These are phyloP conservation scores for Beauveria sp. DNA, from an alignment of 2,329 filamentous ascomycete genomes.

Conservation along the genomic window DNA sequence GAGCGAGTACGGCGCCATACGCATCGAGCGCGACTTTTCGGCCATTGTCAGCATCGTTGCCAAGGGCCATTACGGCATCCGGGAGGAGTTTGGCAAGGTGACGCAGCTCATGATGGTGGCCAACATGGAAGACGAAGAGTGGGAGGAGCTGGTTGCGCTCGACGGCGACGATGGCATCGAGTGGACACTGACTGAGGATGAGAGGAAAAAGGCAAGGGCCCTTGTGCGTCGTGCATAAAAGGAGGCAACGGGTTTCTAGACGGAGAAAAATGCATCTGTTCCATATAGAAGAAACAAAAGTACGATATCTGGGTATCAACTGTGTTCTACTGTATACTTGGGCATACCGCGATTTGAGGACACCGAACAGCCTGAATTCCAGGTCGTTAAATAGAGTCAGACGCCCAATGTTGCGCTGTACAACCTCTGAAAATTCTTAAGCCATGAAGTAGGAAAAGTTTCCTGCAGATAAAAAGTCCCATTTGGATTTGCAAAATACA, in stretches of 20 bases:
- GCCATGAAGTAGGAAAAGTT: too few species aligned
- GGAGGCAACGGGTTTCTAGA: background rate
- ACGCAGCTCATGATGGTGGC: slow-evolving; percentile 77
- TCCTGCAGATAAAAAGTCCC: background rate
- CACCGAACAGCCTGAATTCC: too few species aligned
- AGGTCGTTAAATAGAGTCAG: too few species aligned
- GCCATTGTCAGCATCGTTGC: slow-evolving; percentile 63
- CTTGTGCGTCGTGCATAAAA: slow-evolving; percentile 40
- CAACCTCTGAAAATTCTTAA: too few species aligned
- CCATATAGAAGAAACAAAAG: background rate
- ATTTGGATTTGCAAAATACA: background rate
- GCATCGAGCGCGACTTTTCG: slow-evolving; percentile 76
- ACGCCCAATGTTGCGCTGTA: too few species aligned
- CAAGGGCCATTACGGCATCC: slow-evolving; percentile 65
- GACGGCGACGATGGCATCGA: slow-evolving; percentile 56
- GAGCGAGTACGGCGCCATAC: slow-evolving; percentile 72
- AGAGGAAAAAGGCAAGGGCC: slow-evolving; percentile 63
- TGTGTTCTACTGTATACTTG: too few species aligned
- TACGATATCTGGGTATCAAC: background rate
- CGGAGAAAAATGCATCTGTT: background rate
- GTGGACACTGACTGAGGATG: slow-evolving; percentile 66
- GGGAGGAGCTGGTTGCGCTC: slow-evolving; percentile 61
- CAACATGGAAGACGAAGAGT: slow-evolving; percentile 94
- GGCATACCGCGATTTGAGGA: too few species aligned
- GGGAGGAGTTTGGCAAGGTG: slow-evolving; percentile 69